Base-by-base conservation (phyloP, 257 asterid genomes). In the Catharanthus roseus region DNA sequence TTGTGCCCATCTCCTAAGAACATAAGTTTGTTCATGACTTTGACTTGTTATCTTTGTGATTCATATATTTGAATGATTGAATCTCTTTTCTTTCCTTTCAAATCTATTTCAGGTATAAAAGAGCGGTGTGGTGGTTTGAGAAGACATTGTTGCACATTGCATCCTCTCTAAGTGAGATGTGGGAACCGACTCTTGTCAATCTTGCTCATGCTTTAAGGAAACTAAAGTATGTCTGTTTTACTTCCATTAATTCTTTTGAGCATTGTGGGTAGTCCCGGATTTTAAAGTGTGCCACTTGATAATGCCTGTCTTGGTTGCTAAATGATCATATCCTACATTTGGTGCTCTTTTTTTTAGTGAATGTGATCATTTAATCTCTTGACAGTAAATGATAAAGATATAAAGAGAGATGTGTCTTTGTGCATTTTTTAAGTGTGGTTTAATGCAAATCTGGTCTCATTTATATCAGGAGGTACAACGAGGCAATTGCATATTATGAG, bases 181-280 rank as follows among this genome's bases (percentile, higher is more conserved):
- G 99, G 99, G 99, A 95, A 80, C 95, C 97, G 71, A 95, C 99
- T n/a, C 72, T 95, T 34, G 92, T 89, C 78, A 95, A 91, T 81
- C 92, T 95, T 70, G 99, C 97, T 84, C 96, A 95, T 79, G 90
- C 97, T 28, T 80, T 95, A 83, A 84, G 99, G 77, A 95, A 95
- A 83, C 77, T 89, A 34, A 88, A 81, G 99, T 95, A 82, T 0
- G 96, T 62, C 51, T 58, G 33, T 72, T 45, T 29, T 66, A 15
- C 31, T 77, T 57, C 18, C 26, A 12, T 28, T 4, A 10, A 24
- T 63, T 62, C 6, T 18, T 62, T 38, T 34, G 34, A 21, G 50
- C 19, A 7, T 62, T 24, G 33, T 8, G 41, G 42, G 10, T 15
- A 15, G 44, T 60, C 26, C 42, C 24, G 18, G 12, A 15, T 3